These are phyloP conservation scores for Aspergillus olivimuriae DNA, from an alignment of 495 filamentous ascomycete species.

Conservation along the genomic window DNA sequence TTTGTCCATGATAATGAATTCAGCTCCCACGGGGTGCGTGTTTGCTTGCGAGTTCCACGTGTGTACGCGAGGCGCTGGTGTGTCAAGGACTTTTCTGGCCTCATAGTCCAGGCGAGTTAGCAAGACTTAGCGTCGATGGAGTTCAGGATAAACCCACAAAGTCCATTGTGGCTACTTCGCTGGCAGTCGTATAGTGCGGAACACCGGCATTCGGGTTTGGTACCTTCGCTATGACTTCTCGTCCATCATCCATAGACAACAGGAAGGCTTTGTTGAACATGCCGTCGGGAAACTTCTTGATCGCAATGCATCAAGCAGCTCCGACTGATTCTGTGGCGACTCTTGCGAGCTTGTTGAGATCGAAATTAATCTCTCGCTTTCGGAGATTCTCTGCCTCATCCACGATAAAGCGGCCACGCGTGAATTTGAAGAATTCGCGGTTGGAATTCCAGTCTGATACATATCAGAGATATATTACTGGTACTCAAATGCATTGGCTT, in stretches of 20 bases:
- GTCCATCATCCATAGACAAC: conserved; percentile 37
- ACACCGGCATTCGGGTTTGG: conserved; percentile 33
- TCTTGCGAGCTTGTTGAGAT: conserved; percentile 26
- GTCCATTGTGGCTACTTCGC: conserved; percentile 38
- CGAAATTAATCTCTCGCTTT: conserved; percentile 29
- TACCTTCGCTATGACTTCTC: conserved; percentile 29
- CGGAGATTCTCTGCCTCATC: conserved; percentile 28
- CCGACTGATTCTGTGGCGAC: conserved; percentile 31
- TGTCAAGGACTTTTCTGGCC: conserved; percentile 19
- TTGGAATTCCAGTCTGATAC: conserved; percentile 27
- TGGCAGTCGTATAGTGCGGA: conserved; percentile 27
- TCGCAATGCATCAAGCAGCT: conserved; percentile 22
- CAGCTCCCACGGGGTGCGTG: conserved; percentile 25
- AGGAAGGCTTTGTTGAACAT: conserved; percentile 36
- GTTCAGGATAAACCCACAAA: conserved; percentile 22
- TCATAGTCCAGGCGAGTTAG: too few relatives aligned
- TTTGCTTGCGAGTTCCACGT: conserved; percentile 21
- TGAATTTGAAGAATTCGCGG: conserved; percentile 30
- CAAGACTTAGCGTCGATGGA: too few relatives aligned
- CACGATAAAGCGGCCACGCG: conserved; percentile 30
- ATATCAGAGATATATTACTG: conserved; percentile 9
- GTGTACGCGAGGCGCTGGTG: conserved; percentile 21
- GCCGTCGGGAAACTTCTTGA: conserved; percentile 29
- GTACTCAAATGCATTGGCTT: conserved; percentile 7
- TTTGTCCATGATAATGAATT: conserved; percentile 35